Conservation (phyloP, 2,329 filamentous ascomycete genomes). For the Juglanconis oblonga region DNA sequence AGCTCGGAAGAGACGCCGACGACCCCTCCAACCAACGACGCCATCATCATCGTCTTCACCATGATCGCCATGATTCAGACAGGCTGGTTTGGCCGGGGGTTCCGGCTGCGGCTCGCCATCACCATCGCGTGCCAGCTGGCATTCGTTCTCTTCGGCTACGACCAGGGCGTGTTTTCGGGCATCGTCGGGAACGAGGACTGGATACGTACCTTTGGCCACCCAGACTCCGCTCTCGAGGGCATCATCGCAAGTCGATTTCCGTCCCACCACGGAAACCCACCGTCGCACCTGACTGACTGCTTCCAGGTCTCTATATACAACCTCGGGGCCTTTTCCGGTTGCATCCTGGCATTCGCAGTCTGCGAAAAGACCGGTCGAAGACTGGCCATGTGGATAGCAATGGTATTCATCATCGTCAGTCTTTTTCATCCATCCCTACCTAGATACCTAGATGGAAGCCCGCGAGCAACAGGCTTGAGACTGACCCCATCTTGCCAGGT, state of each 20-base stretch:
- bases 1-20: no score
- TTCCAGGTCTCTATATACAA: slow-evolving; percentile 3
- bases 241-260: slow-evolving; percentile 33
- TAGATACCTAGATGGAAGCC: not conserved
- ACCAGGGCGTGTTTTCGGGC: slow-evolving; percentile 47
- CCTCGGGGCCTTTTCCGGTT: slow-evolving; percentile 37
- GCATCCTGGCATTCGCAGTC: slow-evolving; percentile 23
- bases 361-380: slow-evolving; percentile 22
- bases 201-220: slow-evolving; percentile 35
- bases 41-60: not conserved
- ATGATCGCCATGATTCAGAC: slow-evolving; percentile 8
- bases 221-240: slow-evolving; percentile 33
- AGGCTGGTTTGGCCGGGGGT: slow-evolving; percentile 19
- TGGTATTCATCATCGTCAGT: slow-evolving; percentile 24
- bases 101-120: slow-evolving; percentile 18
- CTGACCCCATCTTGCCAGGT: slow-evolving; percentile 6
- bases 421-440: not conserved
- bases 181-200: slow-evolving; percentile 45
- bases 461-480: not conserved
- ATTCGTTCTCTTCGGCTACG: slow-evolving; percentile 40
- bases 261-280: not conserved
- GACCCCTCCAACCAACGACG: no score
- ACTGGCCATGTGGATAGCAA: slow-evolving; percentile 24
- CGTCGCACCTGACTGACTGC: not conserved
- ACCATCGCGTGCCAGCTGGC: slow-evolving; percentile 33